Conservation (phyloP, 768 basidiomycete genomes). For the Panellus pusillus region DNA sequence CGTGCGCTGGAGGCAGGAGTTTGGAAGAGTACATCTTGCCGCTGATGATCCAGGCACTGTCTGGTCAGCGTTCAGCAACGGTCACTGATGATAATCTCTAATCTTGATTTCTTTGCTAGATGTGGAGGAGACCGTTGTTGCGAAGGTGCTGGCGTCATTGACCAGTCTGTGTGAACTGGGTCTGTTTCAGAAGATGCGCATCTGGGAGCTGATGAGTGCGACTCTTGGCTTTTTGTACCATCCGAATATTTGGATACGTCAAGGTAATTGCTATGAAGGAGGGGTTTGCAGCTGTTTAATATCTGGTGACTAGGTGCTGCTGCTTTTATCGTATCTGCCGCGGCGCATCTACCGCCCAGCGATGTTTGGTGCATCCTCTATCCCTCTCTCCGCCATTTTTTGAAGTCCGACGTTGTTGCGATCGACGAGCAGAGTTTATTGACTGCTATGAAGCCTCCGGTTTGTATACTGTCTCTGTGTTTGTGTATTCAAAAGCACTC, state of each 20-base stretch:
- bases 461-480: constrained; percentile 37
- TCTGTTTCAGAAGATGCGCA: constrained; percentile 89
- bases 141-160: constrained; percentile 83
- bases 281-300: not conserved
- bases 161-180: constrained; percentile 89
- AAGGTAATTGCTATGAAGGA: constrained; percentile 50
- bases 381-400: constrained; percentile 81
- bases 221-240: constrained; percentile 90
- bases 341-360: constrained; percentile 76
- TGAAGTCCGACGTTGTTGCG: constrained; percentile 77
- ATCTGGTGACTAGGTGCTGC: constrained; percentile 61
- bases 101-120: constrained; percentile 58
- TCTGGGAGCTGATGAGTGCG: constrained; percentile 94
- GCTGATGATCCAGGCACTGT: constrained; percentile 91
- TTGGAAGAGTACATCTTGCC: constrained; percentile 97
- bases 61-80: constrained; percentile 53
- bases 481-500: not conserved
- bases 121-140: constrained; percentile 92
- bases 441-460: constrained; percentile 73
- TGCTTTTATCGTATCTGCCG: constrained; percentile 85
- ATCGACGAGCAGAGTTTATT: constrained; percentile 79
- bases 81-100: not conserved
- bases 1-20: constrained; percentile 87
- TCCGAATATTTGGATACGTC: constrained; percentile 93
- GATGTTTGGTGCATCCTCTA: constrained; percentile 98